A percentile compares a stretch with the other conserved stretches of the same genome.
Conservation (phyloP, 805 yeast species). For the Wickerhamiella kurtzmanii region DNA sequence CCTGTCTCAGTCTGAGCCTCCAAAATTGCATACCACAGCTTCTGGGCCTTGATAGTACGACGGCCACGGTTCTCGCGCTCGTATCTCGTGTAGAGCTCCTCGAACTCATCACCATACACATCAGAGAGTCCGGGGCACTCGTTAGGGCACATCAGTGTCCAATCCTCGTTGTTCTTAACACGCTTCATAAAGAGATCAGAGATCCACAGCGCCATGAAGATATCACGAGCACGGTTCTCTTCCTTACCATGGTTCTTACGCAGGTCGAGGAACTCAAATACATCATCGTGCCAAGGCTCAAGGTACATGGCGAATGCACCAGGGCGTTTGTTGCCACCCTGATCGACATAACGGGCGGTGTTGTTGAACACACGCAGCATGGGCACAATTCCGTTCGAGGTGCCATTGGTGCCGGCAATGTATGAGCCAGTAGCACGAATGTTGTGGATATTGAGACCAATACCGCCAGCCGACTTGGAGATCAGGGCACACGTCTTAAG, state of each 20-base stretch:
- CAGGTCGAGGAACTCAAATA: slow-evolving; percentile 72
- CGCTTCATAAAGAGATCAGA: slow-evolving; percentile 90
- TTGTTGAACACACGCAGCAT: slow-evolving; percentile 90
- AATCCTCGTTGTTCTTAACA: slow-evolving; percentile 61
- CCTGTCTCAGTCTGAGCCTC: slow-evolving; percentile 96
- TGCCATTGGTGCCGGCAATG: slow-evolving; percentile 86
- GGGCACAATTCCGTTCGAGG: slow-evolving; percentile 88
- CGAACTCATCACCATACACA: slow-evolving; percentile 74
- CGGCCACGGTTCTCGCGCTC: slow-evolving; percentile 56
- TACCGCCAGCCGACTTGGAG: slow-evolving; percentile 91
- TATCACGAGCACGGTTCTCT: slow-evolving; percentile 83
- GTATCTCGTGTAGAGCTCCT: slow-evolving; percentile 52
- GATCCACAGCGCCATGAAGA: slow-evolving; percentile 88
- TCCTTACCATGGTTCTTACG: slow-evolving; percentile 93
- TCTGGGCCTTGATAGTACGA: slow-evolving; percentile 66
- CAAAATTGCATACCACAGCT: slow-evolving; percentile 76
- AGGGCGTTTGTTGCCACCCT: slow-evolving; percentile 96
- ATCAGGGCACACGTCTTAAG: slow-evolving; percentile 78
- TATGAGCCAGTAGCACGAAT: slow-evolving; percentile 76
- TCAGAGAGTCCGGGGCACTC: slow-evolving; percentile 79
- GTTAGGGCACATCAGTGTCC: slow-evolving; percentile 86
- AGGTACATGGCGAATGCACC: slow-evolving; percentile 91
- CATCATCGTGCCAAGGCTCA: slow-evolving; percentile 96
- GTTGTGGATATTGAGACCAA: slow-evolving; percentile 80
- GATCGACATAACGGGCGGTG: slow-evolving; percentile 94